Conservation (phyloP, 2,329 filamentous ascomycete genomes). For the Ilyonectria robusta region DNA sequence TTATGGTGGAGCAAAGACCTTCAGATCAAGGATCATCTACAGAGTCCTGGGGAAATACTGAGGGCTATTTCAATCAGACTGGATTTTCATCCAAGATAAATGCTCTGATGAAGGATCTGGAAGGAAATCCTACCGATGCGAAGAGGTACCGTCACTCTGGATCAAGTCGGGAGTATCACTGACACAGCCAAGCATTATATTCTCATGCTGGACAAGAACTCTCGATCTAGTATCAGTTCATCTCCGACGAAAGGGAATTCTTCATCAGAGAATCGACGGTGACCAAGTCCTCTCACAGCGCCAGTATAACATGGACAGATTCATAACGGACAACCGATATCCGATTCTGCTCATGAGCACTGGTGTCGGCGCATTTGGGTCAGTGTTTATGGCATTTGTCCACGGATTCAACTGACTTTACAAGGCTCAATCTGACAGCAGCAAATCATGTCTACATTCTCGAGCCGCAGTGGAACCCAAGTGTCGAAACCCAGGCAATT, state of each 20-base stretch:
- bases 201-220: neutral
- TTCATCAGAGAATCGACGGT: neutral
- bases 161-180: neutral
- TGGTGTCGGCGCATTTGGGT: neutral
- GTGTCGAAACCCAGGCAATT: neutral
- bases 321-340: neutral
- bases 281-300: neutral
- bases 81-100: neutral
- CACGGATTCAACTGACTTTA: neutral
- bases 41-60: too few relatives aligned
- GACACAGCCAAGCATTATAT: neutral
- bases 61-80: too few relatives aligned
- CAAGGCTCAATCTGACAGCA: neutral
- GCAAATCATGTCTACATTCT: neutral
- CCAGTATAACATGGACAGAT: neutral
- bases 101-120: neutral
- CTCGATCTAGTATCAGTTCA: neutral
- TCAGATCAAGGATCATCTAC: too few relatives aligned
- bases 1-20: too few relatives aligned
- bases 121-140: neutral
- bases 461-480: neutral
- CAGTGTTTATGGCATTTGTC: neutral
- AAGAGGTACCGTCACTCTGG: neutral
- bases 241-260: neutral
- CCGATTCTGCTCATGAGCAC: neutral